These are phyloP conservation scores for Thelephora aurantiotincta DNA, from an alignment of 768 basidiomycete genomes.

Conservation along the genomic window DNA sequence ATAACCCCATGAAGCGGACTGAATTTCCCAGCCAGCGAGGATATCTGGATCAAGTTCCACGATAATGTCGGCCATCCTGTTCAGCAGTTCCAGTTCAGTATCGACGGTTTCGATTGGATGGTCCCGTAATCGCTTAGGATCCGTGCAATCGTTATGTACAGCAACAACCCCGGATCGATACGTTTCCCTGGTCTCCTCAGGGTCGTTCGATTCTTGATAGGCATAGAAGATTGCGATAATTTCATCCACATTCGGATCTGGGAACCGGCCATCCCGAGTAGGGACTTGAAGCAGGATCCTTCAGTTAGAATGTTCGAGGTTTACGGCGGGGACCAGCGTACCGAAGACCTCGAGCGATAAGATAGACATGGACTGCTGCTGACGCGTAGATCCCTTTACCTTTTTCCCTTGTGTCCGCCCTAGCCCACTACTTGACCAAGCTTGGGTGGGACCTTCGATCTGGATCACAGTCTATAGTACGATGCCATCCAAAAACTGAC, in stretches of 20 bases:
- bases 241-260: slow-evolving; percentile 52
- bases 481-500: not conserved
- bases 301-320: not conserved
- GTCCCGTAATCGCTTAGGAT: slow-evolving; percentile 27
- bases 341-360: slow-evolving; percentile 81
- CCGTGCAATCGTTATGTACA: slow-evolving; percentile 26
- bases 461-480: slow-evolving; percentile 12
- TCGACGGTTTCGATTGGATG: slow-evolving; percentile 37
- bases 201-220: slow-evolving; percentile 37
- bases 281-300: slow-evolving; percentile 27
- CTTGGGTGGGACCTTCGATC: slow-evolving; percentile 69
- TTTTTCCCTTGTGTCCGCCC: too few species aligned
- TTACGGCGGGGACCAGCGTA: slow-evolving; percentile 19
- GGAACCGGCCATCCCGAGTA: slow-evolving; percentile 41
- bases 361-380: slow-evolving; percentile 62
- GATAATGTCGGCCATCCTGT: slow-evolving; percentile 60
- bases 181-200: slow-evolving; percentile 20
- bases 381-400: slow-evolving; percentile 22
- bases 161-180: slow-evolving; percentile 38
- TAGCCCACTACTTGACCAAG: slow-evolving; percentile 2
- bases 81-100: slow-evolving; percentile 71
- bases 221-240: slow-evolving; percentile 65
- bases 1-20: slow-evolving; percentile 85
- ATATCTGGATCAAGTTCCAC: slow-evolving; percentile 81
- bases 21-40: slow-evolving; percentile 85